Base-by-base conservation (phyloP, 2,329 filamentous ascomycete species). In the Penicillium sp. region DNA sequence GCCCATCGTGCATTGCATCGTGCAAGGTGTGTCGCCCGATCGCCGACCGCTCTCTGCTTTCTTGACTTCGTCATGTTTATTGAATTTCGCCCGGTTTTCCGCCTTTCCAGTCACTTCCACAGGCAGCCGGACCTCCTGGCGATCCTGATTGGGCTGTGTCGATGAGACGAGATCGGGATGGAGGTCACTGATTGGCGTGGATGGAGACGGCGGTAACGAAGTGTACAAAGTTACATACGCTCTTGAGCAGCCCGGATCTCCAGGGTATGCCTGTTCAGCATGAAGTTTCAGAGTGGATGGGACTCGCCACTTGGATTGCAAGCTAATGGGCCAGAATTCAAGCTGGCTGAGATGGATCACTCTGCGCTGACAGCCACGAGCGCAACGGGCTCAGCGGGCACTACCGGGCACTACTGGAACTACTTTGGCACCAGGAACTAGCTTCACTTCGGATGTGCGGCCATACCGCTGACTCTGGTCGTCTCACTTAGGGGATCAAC, bases 131-230 rank as follows among this genome's bases (percentile, higher is more conserved):
- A 9, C 6, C 15, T 36, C 33, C n/a, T 16, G 33, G 33, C 33
- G 9, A 9, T 51, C 48, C 48, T 54, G 52, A 57, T 57, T 52
- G 54, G 54, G 24, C 34, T 23, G 49, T 16, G 15, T 5, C 24
- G 12, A 21, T 26, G 24, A 47, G 18, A 23, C 16, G 43, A 42
- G 48, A 51, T 36, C 26, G 21, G 29, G 26, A 51, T 51, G 36
- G 46, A n/a, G 18, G 41, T n/a, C 16, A 43, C 36, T 54, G 51
- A 57, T 57, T 57, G 54, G 54, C 16, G 18, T 52, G n/a, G 21
- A 18, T 10, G 26, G 10, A 26, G 23, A 23, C 38, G 31, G 21
- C 26, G 24, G 39, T 39, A 13, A 21, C 36, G 16, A 39, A 13
- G 18, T 39, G 23, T 39, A 39, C 36, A 16, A 39, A 38, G 15